Evolutionary conservation across 345 rosid species (phyloP), one percentile per base, ranked within the genome.

Genomic region (Iberis pinnata): DNA sequence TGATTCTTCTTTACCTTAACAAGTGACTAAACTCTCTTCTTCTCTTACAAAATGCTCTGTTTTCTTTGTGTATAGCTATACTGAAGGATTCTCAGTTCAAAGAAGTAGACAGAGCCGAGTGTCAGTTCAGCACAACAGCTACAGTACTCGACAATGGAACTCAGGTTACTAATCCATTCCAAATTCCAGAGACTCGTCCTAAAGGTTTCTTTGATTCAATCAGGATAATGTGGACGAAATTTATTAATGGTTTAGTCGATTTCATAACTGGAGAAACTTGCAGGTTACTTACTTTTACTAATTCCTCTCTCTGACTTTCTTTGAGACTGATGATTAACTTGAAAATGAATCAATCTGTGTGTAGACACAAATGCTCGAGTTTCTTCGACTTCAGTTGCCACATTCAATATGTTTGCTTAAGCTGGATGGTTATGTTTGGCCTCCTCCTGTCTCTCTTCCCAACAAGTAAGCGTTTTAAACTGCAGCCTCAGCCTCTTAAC

Each of bases 361-460:
- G 40, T 79, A 84, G 95, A 63, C 70, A 70, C 67, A 83, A 81
- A 72, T 92, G 96, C 69, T 66, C 70, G 8, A 75, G 95, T 25
- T 81, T 84, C 76, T 84, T 92, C 29, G 93, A 90, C 70, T 82
- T 90, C 67, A 66, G 86, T 36, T 92, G 96, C 72, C 98, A 88
- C 65, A 69, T 85, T 63, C 98, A 88, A 43, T 88, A 88, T 56
- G 71, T 88, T 55, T 92, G 98, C 65, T 57, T 88, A 67, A 88
- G 96, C 75, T 92, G 95, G 93, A 58, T 88, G 65, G 75, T 80
- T 60, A 59, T 88, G 70, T 81, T 88, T 40, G 93, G 95, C 26
- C 76, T 88, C 27, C 68, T 81, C 63, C 74, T 88, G 46, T 78
- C 89, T 19, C 73, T 79, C 22, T 64, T 92, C 56, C 93, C 89